Conservation (phyloP, 352 stramenopile genomes). For the Thalassiosira sp. region DNA sequence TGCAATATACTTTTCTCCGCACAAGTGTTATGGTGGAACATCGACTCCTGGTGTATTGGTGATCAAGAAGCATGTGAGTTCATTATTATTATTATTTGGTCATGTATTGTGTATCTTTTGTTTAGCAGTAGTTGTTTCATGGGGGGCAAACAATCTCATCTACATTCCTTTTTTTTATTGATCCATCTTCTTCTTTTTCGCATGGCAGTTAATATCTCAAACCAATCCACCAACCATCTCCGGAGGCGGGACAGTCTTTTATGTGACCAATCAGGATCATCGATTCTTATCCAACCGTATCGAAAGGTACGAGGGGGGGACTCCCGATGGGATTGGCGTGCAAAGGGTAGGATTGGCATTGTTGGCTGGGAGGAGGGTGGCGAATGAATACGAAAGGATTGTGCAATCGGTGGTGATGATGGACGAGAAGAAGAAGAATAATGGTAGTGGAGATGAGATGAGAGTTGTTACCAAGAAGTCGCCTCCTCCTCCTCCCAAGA, state of each 20-base stretch:
- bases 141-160: too few species aligned
- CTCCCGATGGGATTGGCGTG: constrained; percentile 91
- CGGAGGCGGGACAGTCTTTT: constrained; percentile 86
- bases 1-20: constrained; percentile 93
- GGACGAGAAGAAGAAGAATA: constrained; percentile 1
- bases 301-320: constrained; percentile 95
- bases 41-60: constrained; percentile 92
- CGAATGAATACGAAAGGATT: constrained; percentile 58
- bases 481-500: constrained; percentile 40
- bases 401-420: constrained; percentile 13
- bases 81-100: neutral
- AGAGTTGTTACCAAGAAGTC: neutral
- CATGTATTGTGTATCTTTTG: neutral
- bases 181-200: too few species aligned
- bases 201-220: constrained; percentile 62
- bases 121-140: too few species aligned
- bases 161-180: too few species aligned
- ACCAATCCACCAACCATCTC: constrained; percentile 66
- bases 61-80: constrained; percentile 87
- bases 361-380: constrained; percentile 85
- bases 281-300: constrained; percentile 89
- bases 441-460: neutral
- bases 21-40: constrained; percentile 95
- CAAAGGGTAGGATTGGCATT: constrained; percentile 91
- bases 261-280: constrained; percentile 86